Percentiles rank a stretch among this genome's conserved stretches.
Evolutionary conservation across 768 basidiomycete species (phyloP).

Genomic region (Gelatoporia subvermispora): DNA sequence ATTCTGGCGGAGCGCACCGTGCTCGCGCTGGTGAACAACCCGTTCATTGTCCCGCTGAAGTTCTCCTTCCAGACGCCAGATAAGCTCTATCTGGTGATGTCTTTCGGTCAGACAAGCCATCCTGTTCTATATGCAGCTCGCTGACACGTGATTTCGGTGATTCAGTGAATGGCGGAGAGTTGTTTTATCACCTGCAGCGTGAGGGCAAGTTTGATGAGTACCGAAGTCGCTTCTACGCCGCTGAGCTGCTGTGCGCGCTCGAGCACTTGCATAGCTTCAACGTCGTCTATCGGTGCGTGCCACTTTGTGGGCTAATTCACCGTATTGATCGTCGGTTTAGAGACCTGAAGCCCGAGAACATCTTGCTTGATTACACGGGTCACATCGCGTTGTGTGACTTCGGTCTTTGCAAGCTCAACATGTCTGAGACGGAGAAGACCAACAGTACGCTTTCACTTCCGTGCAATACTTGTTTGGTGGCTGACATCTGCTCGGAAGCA

Average conservation of each 20-base stretch:
- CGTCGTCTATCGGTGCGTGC: conserved; percentile 86
- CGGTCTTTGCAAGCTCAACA: conserved; percentile 93
- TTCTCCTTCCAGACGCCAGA: conserved; percentile 98
- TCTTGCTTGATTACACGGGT: conserved; percentile 93
- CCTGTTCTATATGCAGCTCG: not conserved
- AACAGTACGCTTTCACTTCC: conserved; percentile 59
- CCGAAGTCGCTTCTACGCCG: conserved; percentile 94
- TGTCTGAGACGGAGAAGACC: conserved; percentile 96
- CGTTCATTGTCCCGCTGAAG: conserved; percentile 98
- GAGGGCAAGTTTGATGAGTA: conserved; percentile 95
- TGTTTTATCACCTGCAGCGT: conserved; percentile 96
- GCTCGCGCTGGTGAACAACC: conserved; percentile 94
- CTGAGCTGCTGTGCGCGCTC: conserved; percentile 91
- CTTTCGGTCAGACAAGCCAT: conserved; percentile 62
- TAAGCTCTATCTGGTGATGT: conserved; percentile 96
- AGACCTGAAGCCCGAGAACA: conserved; percentile 98
- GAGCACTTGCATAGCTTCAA: conserved; percentile 98
- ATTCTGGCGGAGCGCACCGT: conserved; percentile 97
- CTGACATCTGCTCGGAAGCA: conserved; percentile 40
- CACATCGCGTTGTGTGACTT: conserved; percentile 99
- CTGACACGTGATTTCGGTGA: not conserved
- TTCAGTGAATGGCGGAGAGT: conserved; percentile 91
- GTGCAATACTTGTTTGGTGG: conserved; percentile 3
- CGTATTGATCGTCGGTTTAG: conserved; percentile 31
- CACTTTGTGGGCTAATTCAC: not conserved